Percentiles rank a stretch among this genome's conserved stretches.
Conservation (phyloP, 2,329 filamentous ascomycete genomes). For the Apiospora rasikravindrae region DNA sequence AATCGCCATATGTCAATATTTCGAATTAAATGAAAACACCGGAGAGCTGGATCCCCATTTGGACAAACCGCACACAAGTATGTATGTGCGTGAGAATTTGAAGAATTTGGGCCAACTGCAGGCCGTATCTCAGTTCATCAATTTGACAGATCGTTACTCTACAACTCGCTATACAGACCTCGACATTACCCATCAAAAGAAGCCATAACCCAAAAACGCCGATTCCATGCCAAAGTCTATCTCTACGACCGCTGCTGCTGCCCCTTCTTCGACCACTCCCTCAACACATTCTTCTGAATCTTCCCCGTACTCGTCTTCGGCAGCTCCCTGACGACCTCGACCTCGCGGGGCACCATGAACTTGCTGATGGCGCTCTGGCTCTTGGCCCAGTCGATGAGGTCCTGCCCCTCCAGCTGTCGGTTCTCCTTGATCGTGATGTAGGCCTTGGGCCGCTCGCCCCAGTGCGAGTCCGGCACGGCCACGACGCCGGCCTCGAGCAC, state of each 20-base stretch:
- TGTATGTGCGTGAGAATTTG: too few species aligned
- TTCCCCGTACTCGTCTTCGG: conserved; percentile 98
- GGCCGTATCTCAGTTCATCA: background rate
- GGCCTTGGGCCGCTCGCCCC: conserved; percentile 96
- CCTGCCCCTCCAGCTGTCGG: conserved; percentile 63
- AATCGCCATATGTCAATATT: too few species aligned
- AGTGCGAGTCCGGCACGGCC: conserved; percentile 84
- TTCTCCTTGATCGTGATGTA: conserved; percentile 82
- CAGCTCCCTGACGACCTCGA: conserved; percentile 82
- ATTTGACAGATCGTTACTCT: background rate
- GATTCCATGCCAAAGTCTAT: background rate
- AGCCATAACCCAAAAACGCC: background rate
- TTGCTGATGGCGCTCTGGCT: conserved; percentile 79
- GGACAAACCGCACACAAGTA: too few species aligned
- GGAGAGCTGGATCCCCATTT: too few species aligned
- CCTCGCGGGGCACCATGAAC: conserved; percentile 82
- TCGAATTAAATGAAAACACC: too few species aligned
- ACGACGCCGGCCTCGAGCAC: conserved; percentile 93
- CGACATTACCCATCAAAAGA: background rate
- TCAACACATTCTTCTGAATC: conserved; percentile 90
- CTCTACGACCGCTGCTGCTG: background rate
- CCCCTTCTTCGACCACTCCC: conserved; percentile 66
- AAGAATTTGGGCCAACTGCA: too few species aligned
- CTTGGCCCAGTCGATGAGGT: conserved; percentile 87
- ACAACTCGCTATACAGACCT: background rate